Evolutionary conservation across 345 rosid genomes (phyloP).

Genomic region (Acer negundo): DNA sequence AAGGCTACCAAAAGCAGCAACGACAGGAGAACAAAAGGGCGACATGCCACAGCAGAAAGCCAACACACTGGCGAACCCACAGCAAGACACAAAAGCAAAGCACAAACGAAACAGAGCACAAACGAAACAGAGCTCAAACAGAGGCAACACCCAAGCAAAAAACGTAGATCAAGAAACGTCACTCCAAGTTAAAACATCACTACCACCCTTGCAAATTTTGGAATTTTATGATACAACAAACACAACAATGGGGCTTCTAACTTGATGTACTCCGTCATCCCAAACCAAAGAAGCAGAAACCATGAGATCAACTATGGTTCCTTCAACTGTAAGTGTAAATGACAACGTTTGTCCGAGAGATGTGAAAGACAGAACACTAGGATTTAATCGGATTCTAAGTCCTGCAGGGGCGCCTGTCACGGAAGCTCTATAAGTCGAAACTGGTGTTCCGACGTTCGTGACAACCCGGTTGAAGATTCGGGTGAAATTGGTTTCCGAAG

Average conservation of each 20-base stretch:
- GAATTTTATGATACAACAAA: background rate
- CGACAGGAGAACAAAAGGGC: too few species aligned
- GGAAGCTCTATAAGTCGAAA: conserved; percentile 26
- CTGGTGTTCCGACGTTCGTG: conserved; percentile 36
- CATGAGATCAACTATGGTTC: background rate
- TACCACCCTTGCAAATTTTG: too few species aligned
- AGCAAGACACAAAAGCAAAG: too few species aligned
- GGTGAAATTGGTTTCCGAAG: background rate
- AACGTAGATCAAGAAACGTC: too few species aligned
- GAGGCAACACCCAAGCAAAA: too few species aligned
- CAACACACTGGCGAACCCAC: too few species aligned
- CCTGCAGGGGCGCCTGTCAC: conserved; percentile 23
- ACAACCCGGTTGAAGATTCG: conserved; percentile 27
- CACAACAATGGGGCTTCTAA: conserved; percentile 39
- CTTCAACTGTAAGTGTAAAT: conserved; percentile 28
- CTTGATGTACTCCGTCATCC: conserved; percentile 37
- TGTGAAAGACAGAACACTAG: conserved; percentile 20
- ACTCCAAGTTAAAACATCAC: too few species aligned
- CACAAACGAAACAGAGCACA: too few species aligned
- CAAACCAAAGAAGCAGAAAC: conserved; percentile 33
- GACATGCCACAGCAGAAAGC: too few species aligned
- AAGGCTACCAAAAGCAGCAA: too few species aligned
- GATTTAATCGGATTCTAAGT: conserved; percentile 22
- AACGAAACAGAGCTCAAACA: too few species aligned
- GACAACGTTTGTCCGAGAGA: conserved; percentile 24